These are phyloP conservation scores for Tylopilus plumbeoviolaceoides DNA, from an alignment of 768 basidiomycete genomes.

Conservation along the genomic window DNA sequence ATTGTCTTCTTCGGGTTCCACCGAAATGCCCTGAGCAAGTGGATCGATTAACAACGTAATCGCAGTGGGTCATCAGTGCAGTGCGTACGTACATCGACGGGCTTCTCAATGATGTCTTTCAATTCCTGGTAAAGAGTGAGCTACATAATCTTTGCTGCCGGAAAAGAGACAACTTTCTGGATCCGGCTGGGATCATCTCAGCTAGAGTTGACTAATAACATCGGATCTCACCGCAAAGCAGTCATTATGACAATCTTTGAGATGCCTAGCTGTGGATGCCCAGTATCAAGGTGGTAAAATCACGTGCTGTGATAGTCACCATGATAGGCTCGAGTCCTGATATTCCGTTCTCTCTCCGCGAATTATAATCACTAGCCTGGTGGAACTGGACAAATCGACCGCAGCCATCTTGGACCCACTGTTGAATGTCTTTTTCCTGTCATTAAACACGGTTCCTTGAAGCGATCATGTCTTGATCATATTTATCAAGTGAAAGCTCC, in stretches of 20 bases:
- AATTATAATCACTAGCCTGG: too few relatives aligned
- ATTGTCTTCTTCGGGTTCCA: conserved; percentile 66
- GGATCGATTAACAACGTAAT: conserved; percentile 8
- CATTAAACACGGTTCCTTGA: not conserved
- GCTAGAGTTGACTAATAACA: not conserved
- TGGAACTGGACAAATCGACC: too few relatives aligned
- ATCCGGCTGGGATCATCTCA: conserved; percentile 54
- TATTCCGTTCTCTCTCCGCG: too few relatives aligned
- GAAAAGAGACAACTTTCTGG: conserved; percentile 51
- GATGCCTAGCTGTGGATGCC: not conserved
- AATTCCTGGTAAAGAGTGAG: conserved; percentile 52
- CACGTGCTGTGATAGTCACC: conserved; percentile 12
- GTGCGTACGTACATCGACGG: conserved; percentile 52
- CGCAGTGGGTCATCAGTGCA: conserved; percentile 7
- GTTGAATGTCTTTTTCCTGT: too few relatives aligned
- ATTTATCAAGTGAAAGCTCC: not conserved
- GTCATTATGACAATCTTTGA: conserved; percentile 30
- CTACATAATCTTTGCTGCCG: conserved; percentile 1
- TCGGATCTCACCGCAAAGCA: conserved; percentile 33
- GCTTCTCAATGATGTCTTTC: conserved; percentile 53
- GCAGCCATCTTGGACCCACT: too few relatives aligned
- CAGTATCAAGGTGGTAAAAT: not conserved
- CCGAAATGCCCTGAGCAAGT: conserved; percentile 51
- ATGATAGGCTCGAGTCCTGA: too few relatives aligned
- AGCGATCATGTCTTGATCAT: not conserved